Conservation (phyloP, 1,139 yeast genomes). For the Blastobotrys persicus region DNA sequence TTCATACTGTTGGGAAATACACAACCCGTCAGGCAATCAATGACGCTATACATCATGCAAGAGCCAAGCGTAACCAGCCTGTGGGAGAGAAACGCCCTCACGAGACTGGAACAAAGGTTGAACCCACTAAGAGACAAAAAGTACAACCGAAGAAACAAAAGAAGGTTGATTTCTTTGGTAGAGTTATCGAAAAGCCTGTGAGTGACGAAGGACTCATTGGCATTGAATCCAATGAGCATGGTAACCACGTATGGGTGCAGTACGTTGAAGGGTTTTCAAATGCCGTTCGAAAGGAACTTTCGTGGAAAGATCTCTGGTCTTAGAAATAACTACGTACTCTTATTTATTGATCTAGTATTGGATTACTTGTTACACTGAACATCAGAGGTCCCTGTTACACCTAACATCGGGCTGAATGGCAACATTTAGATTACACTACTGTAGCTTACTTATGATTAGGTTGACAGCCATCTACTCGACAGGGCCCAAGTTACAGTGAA, state of each 20-base stretch:
- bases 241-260: conserved; percentile 70
- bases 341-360: too few species aligned
- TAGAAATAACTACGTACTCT: neutral
- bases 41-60: conserved; percentile 15
- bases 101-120: neutral
- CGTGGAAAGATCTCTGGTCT: conserved; percentile 72
- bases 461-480: too few species aligned
- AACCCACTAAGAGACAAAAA: conserved; percentile 15
- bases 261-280: conserved; percentile 92
- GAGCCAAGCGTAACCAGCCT: conserved; percentile 11
- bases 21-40: conserved; percentile 29
- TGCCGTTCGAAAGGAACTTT: conserved; percentile 83
- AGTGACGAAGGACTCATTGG: neutral
- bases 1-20: conserved; percentile 32
- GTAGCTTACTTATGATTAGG: too few species aligned
- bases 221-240: neutral
- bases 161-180: conserved; percentile 19
- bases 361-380: too few species aligned
- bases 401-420: too few species aligned
- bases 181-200: conserved; percentile 10
- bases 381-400: too few species aligned
- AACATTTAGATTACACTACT: too few species aligned
- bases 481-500: too few species aligned
- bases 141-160: conserved; percentile 11
- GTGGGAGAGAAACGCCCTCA: conserved; percentile 1